Evolutionary conservation across 2,329 filamentous ascomycete genomes (phyloP).

Genomic region (Shiraia bambusicola): DNA sequence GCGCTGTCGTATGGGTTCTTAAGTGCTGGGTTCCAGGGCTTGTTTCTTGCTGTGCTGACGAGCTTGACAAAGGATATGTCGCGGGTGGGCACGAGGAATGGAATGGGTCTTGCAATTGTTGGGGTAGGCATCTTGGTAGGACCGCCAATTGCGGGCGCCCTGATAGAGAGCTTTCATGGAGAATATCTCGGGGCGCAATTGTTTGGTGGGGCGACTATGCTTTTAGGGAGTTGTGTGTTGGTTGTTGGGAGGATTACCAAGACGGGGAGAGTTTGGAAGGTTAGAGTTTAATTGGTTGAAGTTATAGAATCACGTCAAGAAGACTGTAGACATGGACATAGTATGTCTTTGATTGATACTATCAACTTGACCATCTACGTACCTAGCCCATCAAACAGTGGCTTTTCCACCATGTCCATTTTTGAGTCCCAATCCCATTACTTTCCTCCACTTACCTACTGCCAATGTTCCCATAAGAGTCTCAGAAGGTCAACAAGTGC

Average conservation of each 20-base stretch:
- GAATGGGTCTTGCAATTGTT: slow-evolving; percentile 52
- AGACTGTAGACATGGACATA: slow-evolving; percentile 2
- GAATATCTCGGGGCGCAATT: slow-evolving; percentile 50
- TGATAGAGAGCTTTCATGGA: slow-evolving; percentile 46
- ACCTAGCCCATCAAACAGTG: too few species aligned
- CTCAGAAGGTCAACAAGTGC: too few species aligned
- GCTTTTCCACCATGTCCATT: too few species aligned
- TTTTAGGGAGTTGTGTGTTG: slow-evolving; percentile 33
- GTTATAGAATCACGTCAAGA: too few species aligned
- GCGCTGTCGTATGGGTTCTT: slow-evolving; percentile 50
- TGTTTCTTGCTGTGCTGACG: slow-evolving; percentile 49
- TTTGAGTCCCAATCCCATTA: too few species aligned
- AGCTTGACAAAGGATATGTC: slow-evolving; percentile 51
- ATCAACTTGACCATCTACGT: too few species aligned
- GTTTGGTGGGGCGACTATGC: slow-evolving; percentile 38
- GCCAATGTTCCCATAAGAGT: too few species aligned
- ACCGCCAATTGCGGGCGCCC: slow-evolving; percentile 50
- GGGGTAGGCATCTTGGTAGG: slow-evolving; percentile 50
- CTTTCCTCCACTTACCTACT: too few species aligned
- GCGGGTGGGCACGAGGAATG: slow-evolving; percentile 51
- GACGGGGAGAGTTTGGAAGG: slow-evolving; percentile 32
- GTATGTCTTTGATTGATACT: too few species aligned
- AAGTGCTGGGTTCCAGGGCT: slow-evolving; percentile 48
- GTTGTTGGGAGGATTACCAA: slow-evolving; percentile 30
- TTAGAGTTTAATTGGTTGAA: slow-evolving; percentile 20